Base-by-base conservation (phyloP, 352 stramenopile genomes). In the Pythium periplocum region DNA sequence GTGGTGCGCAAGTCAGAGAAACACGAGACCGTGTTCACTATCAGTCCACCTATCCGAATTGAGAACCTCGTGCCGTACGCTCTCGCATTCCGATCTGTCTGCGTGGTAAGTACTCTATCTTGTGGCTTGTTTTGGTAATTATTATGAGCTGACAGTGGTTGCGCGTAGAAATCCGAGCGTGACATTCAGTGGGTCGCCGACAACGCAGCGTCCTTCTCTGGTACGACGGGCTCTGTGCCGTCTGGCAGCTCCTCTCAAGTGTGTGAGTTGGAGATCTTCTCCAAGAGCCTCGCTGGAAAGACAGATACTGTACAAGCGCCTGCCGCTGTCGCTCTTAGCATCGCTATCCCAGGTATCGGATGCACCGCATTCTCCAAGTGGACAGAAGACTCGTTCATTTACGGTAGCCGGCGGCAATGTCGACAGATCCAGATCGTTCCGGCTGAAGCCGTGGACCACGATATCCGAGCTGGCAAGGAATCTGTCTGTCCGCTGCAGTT, bases 11-110 rank as follows among this genome's bases (percentile, higher is more conserved):
- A 92, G 57, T 89, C 81, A 0, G 78, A 92, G 45, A 79, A 81
- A 31, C 78, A 87, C 26, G 81, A 92, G 57, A 87, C 78, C 30
- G 72, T 78, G 38, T 82, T 92, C 48, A 78, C 73, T 2, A 62
- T 93, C 34, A 74, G 74, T 6, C 68, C 83, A 7, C 80, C 80
- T 11, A 85, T 93, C 42, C 61, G 78, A 34, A 41, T 93, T 11
- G 83, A 93, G 54, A 93, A 93, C 44, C 61, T 93, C 4, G 55
- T 90, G 6, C 83, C 83, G 5, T 93, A 86, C 57, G 72, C 79
- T 43, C 51, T 92, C 6, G 73, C 71, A 4, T 90, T 86, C 42
- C 76, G 81, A n/a, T 87, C 78, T 1, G 75, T 87, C 12, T 89
- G 79, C 57, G 78, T 85, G 66, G 69, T 78, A 65, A 36, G 62